Base-by-base conservation (phyloP, 192 early-diverging fungal species). In the Backusella circina region DNA sequence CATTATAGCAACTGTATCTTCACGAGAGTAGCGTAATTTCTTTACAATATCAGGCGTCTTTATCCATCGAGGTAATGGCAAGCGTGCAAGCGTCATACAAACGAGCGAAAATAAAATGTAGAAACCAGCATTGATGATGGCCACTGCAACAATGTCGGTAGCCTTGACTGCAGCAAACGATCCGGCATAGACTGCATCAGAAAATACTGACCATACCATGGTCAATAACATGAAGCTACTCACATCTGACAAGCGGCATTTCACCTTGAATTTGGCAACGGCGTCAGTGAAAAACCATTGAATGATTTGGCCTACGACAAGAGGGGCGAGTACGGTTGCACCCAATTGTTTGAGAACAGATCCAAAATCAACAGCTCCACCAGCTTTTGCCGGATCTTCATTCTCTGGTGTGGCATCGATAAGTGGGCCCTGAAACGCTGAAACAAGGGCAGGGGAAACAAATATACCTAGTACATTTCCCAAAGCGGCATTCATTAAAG, bases 121-220 rank as follows among this genome's bases (percentile, higher is more conserved):
- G 9, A 84, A 83, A 21, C 65, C 65, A 1, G 87, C 80, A 74
- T 88, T 84, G 15, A 92, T 75, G 12, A 84, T 70, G 23, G 84
- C 81, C n/a, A 91, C 77, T 30, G 84, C 85, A 54, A 89, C 76
- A 37, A 91, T 81, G 61, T 85, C 84, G 0, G 81, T 79, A 2
- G 85, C 84, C 61, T 80, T 74, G 33, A 90, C 78, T 15, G 79
- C 81, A 10, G 81, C 51, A 64, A 85, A 89, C 5, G 90, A 83
- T 70, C 89, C 72, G 50, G 86, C 82, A 36, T 82, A 50, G 38
- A 93, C 88, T 8, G 92, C 88, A 75, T 93, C 91, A 70, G 88
- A 91, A 73, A 92, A 93, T n/a, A 91, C 88, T 32, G 85, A 87
- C 90, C 89, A 92, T 23, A 93, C 91, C 33, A 93, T 79, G 21